phyloP scores from a whole-genome alignment of 1,139 yeast genomes.

The Dujonia santamariae region DNA sequence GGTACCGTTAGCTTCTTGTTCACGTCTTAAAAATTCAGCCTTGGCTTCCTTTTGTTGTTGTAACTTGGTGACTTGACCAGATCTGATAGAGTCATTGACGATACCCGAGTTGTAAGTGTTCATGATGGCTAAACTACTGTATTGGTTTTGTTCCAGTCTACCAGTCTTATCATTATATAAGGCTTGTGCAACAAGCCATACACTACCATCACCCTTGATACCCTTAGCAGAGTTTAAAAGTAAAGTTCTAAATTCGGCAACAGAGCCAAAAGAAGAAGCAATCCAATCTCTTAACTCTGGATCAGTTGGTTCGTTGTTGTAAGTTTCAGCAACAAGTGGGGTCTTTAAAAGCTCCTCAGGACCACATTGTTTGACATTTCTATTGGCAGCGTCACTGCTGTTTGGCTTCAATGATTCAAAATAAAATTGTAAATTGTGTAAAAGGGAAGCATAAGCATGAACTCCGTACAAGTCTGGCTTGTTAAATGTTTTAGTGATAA shows the following conservation, averaged over 20 bases:
- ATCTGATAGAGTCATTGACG: constrained; percentile 53
- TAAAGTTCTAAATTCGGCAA: constrained; percentile 63
- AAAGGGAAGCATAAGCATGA: constrained; percentile 56
- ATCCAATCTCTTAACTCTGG: constrained; percentile 43
- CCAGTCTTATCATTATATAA: constrained; percentile 18
- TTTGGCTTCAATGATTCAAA: constrained; percentile 49
- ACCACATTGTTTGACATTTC: constrained; percentile 18
- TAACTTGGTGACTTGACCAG: constrained; percentile 46
- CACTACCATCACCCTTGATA: constrained; percentile 71
- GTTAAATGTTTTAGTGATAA: constrained; percentile 40
- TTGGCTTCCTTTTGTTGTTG: constrained; percentile 34
- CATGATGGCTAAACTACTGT: constrained; percentile 53
- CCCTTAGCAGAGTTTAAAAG: constrained; percentile 59
- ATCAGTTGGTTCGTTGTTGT: constrained; percentile 38
- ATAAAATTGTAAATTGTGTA: constrained; percentile 59
- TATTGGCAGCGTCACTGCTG: constrained; percentile 11
- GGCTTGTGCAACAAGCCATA: constrained; percentile 70
- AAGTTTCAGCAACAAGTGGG: constrained; percentile 30
- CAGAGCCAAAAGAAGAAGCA: constrained; percentile 59
- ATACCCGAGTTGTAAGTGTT: constrained; percentile 78
- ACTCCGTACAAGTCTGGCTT: constrained; percentile 47
- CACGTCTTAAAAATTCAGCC: constrained; percentile 22
- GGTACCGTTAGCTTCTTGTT: constrained; percentile 8
- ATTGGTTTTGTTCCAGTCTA: constrained; percentile 25
- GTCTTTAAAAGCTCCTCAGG: constrained; percentile 38